Evolutionary conservation across 805 yeast genomes (phyloP), one percentile per base, ranked within the genome.

Genomic region (Saturnispora quitensis): DNA sequence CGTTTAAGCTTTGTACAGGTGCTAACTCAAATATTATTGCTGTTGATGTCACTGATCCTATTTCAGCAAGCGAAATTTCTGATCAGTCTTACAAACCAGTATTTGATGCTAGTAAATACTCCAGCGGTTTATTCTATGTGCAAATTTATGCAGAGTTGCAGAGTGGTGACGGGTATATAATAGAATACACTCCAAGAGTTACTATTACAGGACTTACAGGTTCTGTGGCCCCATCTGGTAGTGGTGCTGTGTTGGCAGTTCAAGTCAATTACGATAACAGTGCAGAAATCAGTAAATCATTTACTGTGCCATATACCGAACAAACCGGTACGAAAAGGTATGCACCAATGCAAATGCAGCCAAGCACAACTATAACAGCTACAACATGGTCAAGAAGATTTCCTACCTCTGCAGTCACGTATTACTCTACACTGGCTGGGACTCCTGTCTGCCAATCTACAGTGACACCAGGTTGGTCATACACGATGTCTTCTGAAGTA

Each of bases 261-360:
- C 71, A 75, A 58, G 43, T 55, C 13, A 61, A 65, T 3, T 65
- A 64, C 9, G 64, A 67, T n/a, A 25, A 18, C 12, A 36, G 28
- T 10, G 50, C 42, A 2, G 74, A 71, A 57, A 66, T 71, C 33
- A 68, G 80, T 0, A 67, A 64, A 12, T 82, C 89, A 2, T 84
- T 84, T 65, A 63, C 82, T 3, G 70, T 89, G 6, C 76, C 95
- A 2, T 91, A 90, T 69, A 77, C 87, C 3, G 56, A 60, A 59
- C 98, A 91, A 70, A 84, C 93, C 0, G 96, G 96, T 31, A 67
- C 59, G 20, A 79, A 86, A 9, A 77, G 90, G 60, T 87, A 69
- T 66, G 97, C 98, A 1, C 97, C 97, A 50, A 88, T 89, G 96
- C 97, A 90, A 69, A 65, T 73, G 53, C 96, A 89, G 68, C 97